Base-by-base conservation (phyloP, 495 filamentous ascomycete species). In the Cladorrhinum samala region DNA sequence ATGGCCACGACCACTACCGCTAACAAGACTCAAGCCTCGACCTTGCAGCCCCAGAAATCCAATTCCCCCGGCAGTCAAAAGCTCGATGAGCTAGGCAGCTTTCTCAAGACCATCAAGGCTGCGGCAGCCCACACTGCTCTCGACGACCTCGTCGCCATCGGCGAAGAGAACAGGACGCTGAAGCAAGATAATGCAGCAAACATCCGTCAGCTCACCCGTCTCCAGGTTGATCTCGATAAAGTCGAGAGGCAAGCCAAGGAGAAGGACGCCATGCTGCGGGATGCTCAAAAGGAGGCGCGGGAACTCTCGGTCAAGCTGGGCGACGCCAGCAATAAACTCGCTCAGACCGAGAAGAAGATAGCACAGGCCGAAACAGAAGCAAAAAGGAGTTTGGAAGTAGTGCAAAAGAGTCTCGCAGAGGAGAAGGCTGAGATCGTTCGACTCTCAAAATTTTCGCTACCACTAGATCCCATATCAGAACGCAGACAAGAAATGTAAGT, bases 401-500 rank as follows among this genome's bases (percentile, higher is more conserved):
- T 50, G 18, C 2, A 23, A 19, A 39, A 41, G 19, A 19, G n/a
- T 24, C 46, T 49, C 8, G 17, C 11, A 7, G 14, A 49, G 17
- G 36, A 40, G 20, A 19, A 14, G 1, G 48, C 3, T 9, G 17
- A 50, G 20, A 30, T 50, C 24, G 5, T 40, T 16, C 37, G 48
- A 40, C 17, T 50, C 11, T 25, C 27, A 6, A 3, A 42, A 5
- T 36, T 27, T n/a, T 42, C 9, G 0, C 17, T 43, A 5, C 30
- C 25, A 16, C 38, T 54, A n/a, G n/a, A 0, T 8, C 52, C 52
- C 2, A 24, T 54, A 1, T 17, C 19, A 0, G 36, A 33, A 0
- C 24, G n/a, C 3, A 16, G 8, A 0, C 13, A 40, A 13, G 48
- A 51, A 17, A 59, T 52, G 57, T 55, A 40, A 52, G 52, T 14